Conservation (phyloP, 768 basidiomycete genomes). For the Chalciporus piperatus region DNA sequence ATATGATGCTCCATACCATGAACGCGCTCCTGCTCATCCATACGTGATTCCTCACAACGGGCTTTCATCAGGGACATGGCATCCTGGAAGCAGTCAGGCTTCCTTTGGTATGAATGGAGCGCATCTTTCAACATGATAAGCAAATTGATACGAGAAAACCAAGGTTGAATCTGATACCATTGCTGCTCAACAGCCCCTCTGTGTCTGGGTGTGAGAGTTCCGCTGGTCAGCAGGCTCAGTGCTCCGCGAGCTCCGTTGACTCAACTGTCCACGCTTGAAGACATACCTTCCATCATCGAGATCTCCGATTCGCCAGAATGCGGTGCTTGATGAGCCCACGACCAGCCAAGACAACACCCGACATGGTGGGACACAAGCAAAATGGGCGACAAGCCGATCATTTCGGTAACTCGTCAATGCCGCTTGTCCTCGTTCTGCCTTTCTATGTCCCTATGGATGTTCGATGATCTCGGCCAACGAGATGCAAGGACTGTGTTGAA, state of each 20-base stretch:
- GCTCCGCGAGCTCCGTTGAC: too few species aligned
- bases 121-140: slow-evolving; percentile 32
- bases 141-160: not conserved
- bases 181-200: slow-evolving; percentile 14
- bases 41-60: slow-evolving; percentile 55
- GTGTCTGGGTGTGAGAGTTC: slow-evolving; percentile 20
- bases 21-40: slow-evolving; percentile 60
- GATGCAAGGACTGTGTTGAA: too few species aligned
- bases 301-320: slow-evolving; percentile 2
- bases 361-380: slow-evolving; percentile 13
- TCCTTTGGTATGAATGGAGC: slow-evolving; percentile 41
- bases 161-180: slow-evolving; percentile 12
- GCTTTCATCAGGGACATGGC: slow-evolving; percentile 46
- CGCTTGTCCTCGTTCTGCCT: not conserved
- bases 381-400: slow-evolving; percentile 7
- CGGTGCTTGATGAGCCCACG: slow-evolving; percentile 28
- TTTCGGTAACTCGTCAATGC: slow-evolving; percentile 1
- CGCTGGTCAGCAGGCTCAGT: not conserved
- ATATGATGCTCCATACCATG: slow-evolving; percentile 41
- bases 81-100: slow-evolving; percentile 63
- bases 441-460: not conserved
- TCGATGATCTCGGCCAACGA: too few species aligned
- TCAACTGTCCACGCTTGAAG: slow-evolving; percentile 22
- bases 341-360: slow-evolving; percentile 23
- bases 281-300: not conserved